Base-by-base conservation (phyloP, 306 rosid species). In the Luffa acutangula region DNA sequence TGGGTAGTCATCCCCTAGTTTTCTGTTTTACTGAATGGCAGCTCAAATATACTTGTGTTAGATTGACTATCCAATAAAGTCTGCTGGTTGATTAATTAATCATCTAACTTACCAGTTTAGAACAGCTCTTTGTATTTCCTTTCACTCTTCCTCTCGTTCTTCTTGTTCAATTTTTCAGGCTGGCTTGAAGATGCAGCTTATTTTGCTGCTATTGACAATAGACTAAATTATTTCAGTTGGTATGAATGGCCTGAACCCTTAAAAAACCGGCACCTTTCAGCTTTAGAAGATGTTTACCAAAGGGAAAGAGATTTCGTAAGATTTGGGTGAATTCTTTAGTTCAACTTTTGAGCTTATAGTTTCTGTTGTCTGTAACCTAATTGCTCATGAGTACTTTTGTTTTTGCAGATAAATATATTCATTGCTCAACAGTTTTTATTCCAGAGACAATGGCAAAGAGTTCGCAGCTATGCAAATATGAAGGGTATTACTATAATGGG, bases 141-240 rank as follows among this genome's bases (percentile, higher is more conserved):
- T 48, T 25, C 7, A 14, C 60, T 14, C 36, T 10, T 15, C 76
- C 54, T 81, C 39, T 43, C 80, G 79, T 74, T 60, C 75, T 80
- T 83, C 72, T 66, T 83, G 77, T 78, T 78, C 82, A 48, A 69
- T 78, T 59, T 82, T 89, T 80, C 81, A 94, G 98, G 97, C 78
- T 94, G 98, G 98, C 97, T 94, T 67, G 91, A 91, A 84, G 98
- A 94, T 87, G 97, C 97, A 64, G 98, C 98, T 60, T 94, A 89
- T 87, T 94, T 94, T 88, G 95, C 98, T 83, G 95, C 98, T 59
- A 94, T 94, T 84, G 98, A 94, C 33, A 81, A 86, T 83, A 83
- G 89, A 83, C 65, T 88, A 83, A 84, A 88, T 87, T 69, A 86
- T 79, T 41, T 91, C 85, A 92, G 89, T 79, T 94, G 97, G 98